A percentile compares a stretch with the other conserved stretches of the same genome.
Evolutionary conservation across 2,329 filamentous ascomycete genomes (phyloP).

Genomic region (Fusarium luffae): DNA sequence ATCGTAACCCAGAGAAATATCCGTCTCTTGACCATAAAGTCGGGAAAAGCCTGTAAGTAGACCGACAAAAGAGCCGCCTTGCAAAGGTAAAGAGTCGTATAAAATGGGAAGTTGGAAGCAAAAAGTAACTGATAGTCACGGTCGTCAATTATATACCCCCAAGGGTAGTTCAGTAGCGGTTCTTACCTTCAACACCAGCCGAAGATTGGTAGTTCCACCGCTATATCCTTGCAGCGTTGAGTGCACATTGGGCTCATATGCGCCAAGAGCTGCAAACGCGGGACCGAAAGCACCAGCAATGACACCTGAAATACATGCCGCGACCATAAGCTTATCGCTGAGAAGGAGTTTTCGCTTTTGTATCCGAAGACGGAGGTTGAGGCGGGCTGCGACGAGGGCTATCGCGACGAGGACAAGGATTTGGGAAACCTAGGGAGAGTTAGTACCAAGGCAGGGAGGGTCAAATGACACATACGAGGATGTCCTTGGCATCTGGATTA

Average conservation of each 20-base stretch:
- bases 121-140: conserved; percentile 20
- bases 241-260: conserved; percentile 26
- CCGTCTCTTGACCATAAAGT: conserved; percentile 31
- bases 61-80: conserved; percentile 36
- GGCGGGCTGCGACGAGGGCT: conserved; percentile 23
- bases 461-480: background rate
- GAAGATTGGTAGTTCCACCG: background rate
- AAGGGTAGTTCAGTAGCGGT: accelerated
- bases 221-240: conserved; percentile 12
- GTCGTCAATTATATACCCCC: accelerated
- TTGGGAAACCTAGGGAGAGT: background rate
- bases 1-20: conserved; percentile 27
- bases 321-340: conserved; percentile 35
- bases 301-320: conserved; percentile 24
- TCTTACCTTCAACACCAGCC: conserved; percentile 23
- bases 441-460: background rate
- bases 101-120: conserved; percentile 27
- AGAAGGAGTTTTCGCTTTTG: conserved; percentile 23
- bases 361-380: conserved; percentile 30
- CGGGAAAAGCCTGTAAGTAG: conserved; percentile 19
- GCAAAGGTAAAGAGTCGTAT: conserved; percentile 39
- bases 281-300: conserved; percentile 20
- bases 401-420: conserved; percentile 24
- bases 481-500: background rate
- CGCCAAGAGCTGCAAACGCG: conserved; percentile 2